Conservation (phyloP, 2,329 filamentous ascomycete genomes). For the Daldinia eschscholtzii region DNA sequence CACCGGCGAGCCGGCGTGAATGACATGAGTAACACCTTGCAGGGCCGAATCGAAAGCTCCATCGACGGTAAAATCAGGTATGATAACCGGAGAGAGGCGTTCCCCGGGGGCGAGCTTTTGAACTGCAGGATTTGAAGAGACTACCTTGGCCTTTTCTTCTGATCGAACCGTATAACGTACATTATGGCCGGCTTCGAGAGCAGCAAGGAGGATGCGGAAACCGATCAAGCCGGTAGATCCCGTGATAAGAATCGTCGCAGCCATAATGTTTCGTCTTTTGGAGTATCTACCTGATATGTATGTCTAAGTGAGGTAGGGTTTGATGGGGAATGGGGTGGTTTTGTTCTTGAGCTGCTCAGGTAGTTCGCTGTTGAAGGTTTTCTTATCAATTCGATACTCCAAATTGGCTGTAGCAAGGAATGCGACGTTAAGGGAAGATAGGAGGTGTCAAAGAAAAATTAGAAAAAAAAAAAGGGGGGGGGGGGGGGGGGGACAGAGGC, state of each 20-base stretch:
- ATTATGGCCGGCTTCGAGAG: slow-evolving; percentile 45
- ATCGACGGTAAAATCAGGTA: background rate
- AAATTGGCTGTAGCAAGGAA: too few species aligned
- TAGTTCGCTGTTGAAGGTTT: too few species aligned
- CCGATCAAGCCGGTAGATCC: slow-evolving; percentile 49
- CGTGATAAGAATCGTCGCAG: slow-evolving; percentile 46
- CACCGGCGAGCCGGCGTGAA: slow-evolving; percentile 3
- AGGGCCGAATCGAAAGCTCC: background rate
- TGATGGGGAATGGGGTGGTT: too few species aligned
- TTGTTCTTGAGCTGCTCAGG: too few species aligned
- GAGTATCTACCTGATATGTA: background rate
- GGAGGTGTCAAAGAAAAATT: background rate
- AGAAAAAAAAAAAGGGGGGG: background rate
- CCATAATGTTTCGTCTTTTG: background rate
- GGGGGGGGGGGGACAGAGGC: background rate
- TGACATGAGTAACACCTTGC: background rate
- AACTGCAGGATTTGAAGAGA: slow-evolving; percentile 46
- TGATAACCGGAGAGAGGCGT: slow-evolving; percentile 2
- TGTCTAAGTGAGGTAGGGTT: background rate
- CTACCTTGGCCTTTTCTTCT: slow-evolving; percentile 43
- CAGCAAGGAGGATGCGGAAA: slow-evolving; percentile 47
- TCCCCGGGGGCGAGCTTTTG: slow-evolving; percentile 21
- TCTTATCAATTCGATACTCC: too few species aligned
- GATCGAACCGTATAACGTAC: slow-evolving; percentile 48
- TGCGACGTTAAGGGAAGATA: background rate